Base-by-base conservation (phyloP, 2,329 filamentous ascomycete species). In the Beauveria asiatica region DNA sequence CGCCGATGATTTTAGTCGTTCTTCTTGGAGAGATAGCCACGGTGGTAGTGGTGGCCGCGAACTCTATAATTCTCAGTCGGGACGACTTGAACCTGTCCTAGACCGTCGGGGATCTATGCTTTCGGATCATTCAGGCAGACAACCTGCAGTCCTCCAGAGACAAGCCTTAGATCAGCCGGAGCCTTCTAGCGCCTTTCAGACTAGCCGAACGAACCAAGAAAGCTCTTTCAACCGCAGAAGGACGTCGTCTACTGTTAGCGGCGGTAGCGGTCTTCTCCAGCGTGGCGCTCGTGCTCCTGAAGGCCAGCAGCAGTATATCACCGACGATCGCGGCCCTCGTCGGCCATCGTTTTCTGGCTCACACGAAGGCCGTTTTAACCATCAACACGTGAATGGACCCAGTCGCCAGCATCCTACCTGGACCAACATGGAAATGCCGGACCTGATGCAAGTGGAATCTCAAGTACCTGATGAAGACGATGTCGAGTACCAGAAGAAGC, bases 31-130 rank as follows among this genome's bases (percentile, higher is more conserved):
- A 67, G 91, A 96, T 63, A 83, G 86, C 5, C 79, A 80, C 41
- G 70, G 78, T 0, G 79, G 82, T 60, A 41, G 10, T 45, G 79
- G 81, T 11, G 86, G 84, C 63, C 81, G 89, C 60, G 92, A 97
- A 72, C 78, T 97, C 0, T 97, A 86, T 76, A 97, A 97, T 71
- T 96, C 93, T n/a, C 89, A 95, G 59, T 96, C 91, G 58, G 93
- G 93, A 19, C 87, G 91, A 55, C 96, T 96, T 67, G 93, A 97
- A 70, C 92, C 92, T 17, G 93, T 92, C 3, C 78, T 83, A 57
- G 91, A 96, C 63, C 86, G 92, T 42, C 85, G 90, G 64, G 84
- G 83, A 19, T 85, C 88, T 33, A 76, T 83, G 64, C 84, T 88
- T 56, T 83, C 85, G 59, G 89, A 94, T 57, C 74, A 79, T 59